Evolutionary conservation across 1,139 yeast species (phyloP).

Genomic region (Hyphopichia fennica): DNA sequence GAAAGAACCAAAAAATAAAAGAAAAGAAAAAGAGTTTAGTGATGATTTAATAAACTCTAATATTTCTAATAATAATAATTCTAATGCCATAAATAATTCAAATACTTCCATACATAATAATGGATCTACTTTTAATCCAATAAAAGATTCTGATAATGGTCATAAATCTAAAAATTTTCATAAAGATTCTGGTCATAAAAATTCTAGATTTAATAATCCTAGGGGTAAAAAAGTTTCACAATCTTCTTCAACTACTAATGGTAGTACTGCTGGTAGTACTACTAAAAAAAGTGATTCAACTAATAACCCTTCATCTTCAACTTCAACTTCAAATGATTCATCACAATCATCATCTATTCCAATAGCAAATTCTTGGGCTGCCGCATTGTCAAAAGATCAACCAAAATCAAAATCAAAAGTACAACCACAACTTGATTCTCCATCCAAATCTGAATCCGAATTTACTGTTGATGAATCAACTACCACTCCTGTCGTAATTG

Average conservation of each 20-base stretch:
- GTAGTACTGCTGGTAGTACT: slow-evolving; percentile 1
- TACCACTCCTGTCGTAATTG: slow-evolving; percentile 6
- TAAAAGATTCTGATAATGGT: slow-evolving; percentile 10
- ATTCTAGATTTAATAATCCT: slow-evolving; percentile 4
- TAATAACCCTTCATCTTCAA: neutral
- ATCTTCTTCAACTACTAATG: slow-evolving; percentile 5
- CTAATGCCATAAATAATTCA: neutral
- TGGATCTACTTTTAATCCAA: neutral
- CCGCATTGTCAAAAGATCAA: slow-evolving; percentile 45
- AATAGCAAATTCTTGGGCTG: slow-evolving; percentile 48
- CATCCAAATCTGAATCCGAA: slow-evolving; percentile 7
- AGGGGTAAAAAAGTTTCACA: slow-evolving; percentile 3
- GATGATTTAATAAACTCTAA: slow-evolving; percentile 13
- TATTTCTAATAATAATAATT: slow-evolving; percentile 7
- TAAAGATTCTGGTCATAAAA: slow-evolving; percentile 5
- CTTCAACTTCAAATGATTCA: slow-evolving; percentile 5
- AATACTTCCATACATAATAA: slow-evolving; percentile 7
- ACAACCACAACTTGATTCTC: slow-evolving; percentile 9
- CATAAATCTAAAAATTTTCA: slow-evolving; percentile 11
- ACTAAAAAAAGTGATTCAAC: slow-evolving; percentile 8
- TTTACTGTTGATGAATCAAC: slow-evolving; percentile 10
- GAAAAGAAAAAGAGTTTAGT: slow-evolving; percentile 30
- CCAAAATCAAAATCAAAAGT: slow-evolving; percentile 28
- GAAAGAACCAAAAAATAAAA: slow-evolving; percentile 48
- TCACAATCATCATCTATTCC: slow-evolving; percentile 4